Evolutionary conservation across 305 asterid genomes (phyloP).

Genomic region (Rubia tinctorum): DNA sequence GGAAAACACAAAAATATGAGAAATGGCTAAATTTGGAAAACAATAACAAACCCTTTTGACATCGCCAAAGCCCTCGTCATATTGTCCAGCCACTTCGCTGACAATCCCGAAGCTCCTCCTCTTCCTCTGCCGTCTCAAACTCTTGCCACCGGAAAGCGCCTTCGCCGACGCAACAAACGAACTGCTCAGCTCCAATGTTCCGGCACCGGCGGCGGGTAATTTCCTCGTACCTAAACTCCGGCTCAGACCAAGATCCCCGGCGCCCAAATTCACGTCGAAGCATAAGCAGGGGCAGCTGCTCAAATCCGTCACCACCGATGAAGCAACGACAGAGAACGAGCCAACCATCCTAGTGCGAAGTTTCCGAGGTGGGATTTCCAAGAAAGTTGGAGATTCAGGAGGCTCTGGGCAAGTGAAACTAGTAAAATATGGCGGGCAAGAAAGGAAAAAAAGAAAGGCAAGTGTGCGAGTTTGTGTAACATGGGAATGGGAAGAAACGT

Average conservation of each 20-base stretch:
- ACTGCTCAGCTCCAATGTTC: constrained; percentile 38
- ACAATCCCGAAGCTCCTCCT: constrained; percentile 39
- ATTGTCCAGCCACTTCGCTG: constrained; percentile 55
- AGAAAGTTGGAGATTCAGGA: constrained; percentile 32
- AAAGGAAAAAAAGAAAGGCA: neutral
- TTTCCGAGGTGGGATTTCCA: constrained; percentile 21
- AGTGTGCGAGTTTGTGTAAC: neutral
- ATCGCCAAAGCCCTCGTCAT: constrained; percentile 67
- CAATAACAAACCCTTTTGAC: constrained; percentile 44
- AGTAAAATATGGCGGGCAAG: constrained; percentile 7
- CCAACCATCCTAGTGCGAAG: constrained; percentile 34
- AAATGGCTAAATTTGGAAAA: neutral
- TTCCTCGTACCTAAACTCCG: constrained; percentile 30
- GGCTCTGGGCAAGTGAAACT: neutral
- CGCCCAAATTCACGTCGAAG: constrained; percentile 28
- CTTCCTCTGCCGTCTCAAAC: constrained; percentile 39
- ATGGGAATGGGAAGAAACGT: constrained; percentile 17
- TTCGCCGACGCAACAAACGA: constrained; percentile 45
- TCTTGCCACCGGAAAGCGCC: constrained; percentile 34
- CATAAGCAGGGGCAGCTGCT: constrained; percentile 42
- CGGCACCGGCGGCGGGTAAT: constrained; percentile 12
- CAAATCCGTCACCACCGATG: constrained; percentile 44
- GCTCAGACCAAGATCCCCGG: constrained; percentile 32
- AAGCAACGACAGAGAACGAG: constrained; percentile 46
- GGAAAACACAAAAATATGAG: neutral